Conservation (phyloP, 495 filamentous ascomycete species). For the Penicillium antarcticum region DNA sequence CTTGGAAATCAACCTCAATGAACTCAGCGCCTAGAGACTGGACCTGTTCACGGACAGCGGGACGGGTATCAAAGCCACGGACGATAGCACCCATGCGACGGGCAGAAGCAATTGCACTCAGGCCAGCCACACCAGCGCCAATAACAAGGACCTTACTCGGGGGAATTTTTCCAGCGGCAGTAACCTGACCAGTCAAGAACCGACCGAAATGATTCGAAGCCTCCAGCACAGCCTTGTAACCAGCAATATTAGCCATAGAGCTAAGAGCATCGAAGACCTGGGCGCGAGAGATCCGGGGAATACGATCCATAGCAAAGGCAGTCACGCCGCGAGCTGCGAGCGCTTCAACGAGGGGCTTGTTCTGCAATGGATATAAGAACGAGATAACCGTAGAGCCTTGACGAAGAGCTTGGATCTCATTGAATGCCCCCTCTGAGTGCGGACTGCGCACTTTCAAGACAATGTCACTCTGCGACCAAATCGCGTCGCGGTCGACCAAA, state of each 20-base stretch:
- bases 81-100: constrained; percentile 80
- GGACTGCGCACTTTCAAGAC: constrained; percentile 76
- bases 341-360: constrained; percentile 63
- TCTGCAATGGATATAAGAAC: constrained; percentile 72
- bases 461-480: constrained; percentile 71
- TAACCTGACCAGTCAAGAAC: constrained; percentile 79
- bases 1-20: constrained; percentile 77
- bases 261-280: constrained; percentile 72
- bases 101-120: constrained; percentile 78
- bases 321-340: constrained; percentile 62
- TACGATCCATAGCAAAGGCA: constrained; percentile 79
- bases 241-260: constrained; percentile 85
- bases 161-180: constrained; percentile 78
- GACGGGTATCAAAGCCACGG: constrained; percentile 76
- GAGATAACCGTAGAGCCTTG: constrained; percentile 68
- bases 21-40: constrained; percentile 82
- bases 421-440: constrained; percentile 44
- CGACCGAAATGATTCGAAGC: constrained; percentile 80
- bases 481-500: constrained; percentile 55
- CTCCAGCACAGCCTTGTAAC: constrained; percentile 80
- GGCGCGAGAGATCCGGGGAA: constrained; percentile 78
- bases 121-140: constrained; percentile 75
- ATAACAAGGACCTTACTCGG: constrained; percentile 82
- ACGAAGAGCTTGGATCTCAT: constrained; percentile 58
- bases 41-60: constrained; percentile 77